Conservation (phyloP, 345 rosid species). For the Eucalyptus coolabah region DNA sequence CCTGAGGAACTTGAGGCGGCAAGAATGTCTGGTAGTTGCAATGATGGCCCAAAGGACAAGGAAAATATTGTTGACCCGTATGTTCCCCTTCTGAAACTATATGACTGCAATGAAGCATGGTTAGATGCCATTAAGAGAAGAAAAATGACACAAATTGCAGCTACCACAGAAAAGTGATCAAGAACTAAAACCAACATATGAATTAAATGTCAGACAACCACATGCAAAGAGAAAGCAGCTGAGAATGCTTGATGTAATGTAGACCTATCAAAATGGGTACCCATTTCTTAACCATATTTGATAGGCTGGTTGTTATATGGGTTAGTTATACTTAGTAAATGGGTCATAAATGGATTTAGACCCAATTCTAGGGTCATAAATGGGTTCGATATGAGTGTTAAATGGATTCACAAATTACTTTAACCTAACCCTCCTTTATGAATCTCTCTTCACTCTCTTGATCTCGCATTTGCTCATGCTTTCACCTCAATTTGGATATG, state of each 20-base stretch:
- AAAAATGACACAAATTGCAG: neutral
- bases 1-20: conserved; percentile 85
- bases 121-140: neutral
- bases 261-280: too few relatives aligned
- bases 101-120: conserved; percentile 32
- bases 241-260: neutral
- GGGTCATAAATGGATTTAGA: too few relatives aligned
- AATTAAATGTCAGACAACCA: neutral
- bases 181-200: neutral
- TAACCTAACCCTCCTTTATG: too few relatives aligned
- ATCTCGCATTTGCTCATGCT: too few relatives aligned
- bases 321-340: too few relatives aligned
- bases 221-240: neutral
- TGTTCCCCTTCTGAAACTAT: conserved; percentile 86
- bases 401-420: too few relatives aligned
- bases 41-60: conserved; percentile 77
- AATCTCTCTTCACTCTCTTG: too few relatives aligned
- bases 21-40: conserved; percentile 63
- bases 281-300: too few relatives aligned
- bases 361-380: too few relatives aligned
- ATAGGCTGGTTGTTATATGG: too few relatives aligned
- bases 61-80: conserved; percentile 80
- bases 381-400: too few relatives aligned
- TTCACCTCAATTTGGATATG: too few relatives aligned
- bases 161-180: neutral